Percentiles rank a stretch among this genome's conserved stretches.
These are phyloP conservation scores for Fistulifera solaris DNA, from an alignment of 108 stramenopile species.

Conservation along the genomic window DNA sequence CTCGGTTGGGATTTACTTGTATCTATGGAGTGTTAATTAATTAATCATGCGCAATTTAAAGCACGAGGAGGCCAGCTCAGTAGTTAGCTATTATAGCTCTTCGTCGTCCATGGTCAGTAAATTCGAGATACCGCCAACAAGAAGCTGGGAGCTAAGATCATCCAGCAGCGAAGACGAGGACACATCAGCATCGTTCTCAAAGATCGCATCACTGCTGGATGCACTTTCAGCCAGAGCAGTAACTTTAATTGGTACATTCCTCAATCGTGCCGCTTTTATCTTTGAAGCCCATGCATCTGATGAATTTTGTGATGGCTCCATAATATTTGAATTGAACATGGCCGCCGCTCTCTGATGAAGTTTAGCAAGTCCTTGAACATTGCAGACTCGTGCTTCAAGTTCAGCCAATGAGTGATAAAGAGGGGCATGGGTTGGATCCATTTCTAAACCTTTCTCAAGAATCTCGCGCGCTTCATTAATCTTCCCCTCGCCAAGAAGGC, in stretches of 20 bases:
- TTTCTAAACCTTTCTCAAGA: conserved; percentile 65
- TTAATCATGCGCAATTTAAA: too few relatives aligned
- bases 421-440: conserved; percentile 68
- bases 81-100: too few relatives aligned
- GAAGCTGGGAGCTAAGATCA: too few relatives aligned
- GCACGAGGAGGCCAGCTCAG: too few relatives aligned
- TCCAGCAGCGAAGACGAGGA: too few relatives aligned
- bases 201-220: conserved; percentile 26
- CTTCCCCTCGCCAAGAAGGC: conserved; percentile 41
- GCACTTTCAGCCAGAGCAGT: conserved; percentile 51
- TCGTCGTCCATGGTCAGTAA: too few relatives aligned
- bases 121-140: too few relatives aligned
- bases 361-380: conserved; percentile 66
- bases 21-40: too few relatives aligned
- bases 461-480: conserved; percentile 57
- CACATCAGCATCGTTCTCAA: too few relatives aligned
- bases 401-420: conserved; percentile 82
- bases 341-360: conserved; percentile 63
- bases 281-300: conserved; percentile 22
- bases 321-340: conserved; percentile 55
- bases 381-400: conserved; percentile 74
- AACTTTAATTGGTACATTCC: conserved; percentile 25
- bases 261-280: conserved; percentile 18
- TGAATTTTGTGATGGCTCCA: conserved; percentile 19
- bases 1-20: too few relatives aligned